Conservation (phyloP, 495 filamentous ascomycete genomes). For the Penicillium waksmanii region DNA sequence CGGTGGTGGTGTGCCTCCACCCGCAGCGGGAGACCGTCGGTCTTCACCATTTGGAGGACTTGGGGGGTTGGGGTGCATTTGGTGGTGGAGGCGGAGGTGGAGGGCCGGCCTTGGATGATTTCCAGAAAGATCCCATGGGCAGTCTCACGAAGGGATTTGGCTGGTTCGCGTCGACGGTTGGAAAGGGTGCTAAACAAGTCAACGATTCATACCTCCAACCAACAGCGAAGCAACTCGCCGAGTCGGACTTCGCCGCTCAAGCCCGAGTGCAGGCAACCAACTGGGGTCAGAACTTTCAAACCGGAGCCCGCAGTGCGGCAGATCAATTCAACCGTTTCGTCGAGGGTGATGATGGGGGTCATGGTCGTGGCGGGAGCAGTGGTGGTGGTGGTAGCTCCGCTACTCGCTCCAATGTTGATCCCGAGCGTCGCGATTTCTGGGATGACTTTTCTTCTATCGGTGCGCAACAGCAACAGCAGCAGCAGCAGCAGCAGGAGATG, state of each 20-base stretch:
- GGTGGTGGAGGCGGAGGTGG: constrained; percentile 35
- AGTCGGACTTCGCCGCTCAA: constrained; percentile 86
- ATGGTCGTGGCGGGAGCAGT: too few species aligned
- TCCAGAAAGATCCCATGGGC: constrained; percentile 87
- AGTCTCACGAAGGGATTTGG: constrained; percentile 91
- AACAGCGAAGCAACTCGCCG: constrained; percentile 82
- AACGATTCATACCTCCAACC: constrained; percentile 91
- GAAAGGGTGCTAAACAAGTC: constrained; percentile 83
- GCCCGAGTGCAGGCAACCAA: constrained; percentile 71
- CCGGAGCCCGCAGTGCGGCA: constrained; percentile 69
- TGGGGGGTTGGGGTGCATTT: constrained; percentile 29
- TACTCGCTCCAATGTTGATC: constrained; percentile 45
- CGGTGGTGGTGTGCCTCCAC: constrained; percentile 65
- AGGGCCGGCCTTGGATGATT: constrained; percentile 73
- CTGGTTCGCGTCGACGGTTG: constrained; percentile 86
- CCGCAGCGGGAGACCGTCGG: constrained; percentile 32
- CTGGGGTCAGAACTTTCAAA: constrained; percentile 65
- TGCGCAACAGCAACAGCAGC: constrained; percentile 42
- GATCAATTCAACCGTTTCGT: constrained; percentile 83
- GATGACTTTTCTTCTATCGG: constrained; percentile 72
- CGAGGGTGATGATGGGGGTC: constrained; percentile 58
- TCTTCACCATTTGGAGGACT: constrained; percentile 33
- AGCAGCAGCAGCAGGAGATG: constrained; percentile 25
- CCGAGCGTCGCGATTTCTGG: constrained; percentile 87
- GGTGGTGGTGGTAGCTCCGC: background rate